Conservation (phyloP, 352 stramenopile genomes). For the Globisporangium heterothallicum region DNA sequence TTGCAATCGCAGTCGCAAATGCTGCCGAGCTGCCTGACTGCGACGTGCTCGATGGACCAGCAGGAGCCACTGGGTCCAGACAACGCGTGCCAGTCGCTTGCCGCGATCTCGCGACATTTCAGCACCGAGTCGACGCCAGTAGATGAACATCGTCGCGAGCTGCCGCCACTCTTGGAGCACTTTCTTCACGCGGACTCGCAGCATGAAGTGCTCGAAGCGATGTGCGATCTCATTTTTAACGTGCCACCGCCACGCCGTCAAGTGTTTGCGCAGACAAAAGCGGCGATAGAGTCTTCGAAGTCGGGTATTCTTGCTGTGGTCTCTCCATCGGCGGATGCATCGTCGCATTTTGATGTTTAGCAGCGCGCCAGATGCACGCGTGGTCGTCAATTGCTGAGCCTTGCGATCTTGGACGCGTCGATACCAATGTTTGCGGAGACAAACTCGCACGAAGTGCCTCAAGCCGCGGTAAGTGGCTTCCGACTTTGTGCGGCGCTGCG, state of each 20-base stretch:
- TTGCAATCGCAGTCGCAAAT: slow-evolving; percentile 2
- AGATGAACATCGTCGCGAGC: slow-evolving; percentile 13
- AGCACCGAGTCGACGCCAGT: slow-evolving; percentile 22
- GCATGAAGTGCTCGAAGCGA: slow-evolving; percentile 26
- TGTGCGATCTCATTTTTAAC: slow-evolving; percentile 24
- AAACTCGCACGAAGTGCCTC: slow-evolving; percentile 15
- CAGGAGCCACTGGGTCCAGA: slow-evolving; percentile 21
- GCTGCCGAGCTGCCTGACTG: neutral
- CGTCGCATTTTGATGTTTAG: slow-evolving; percentile 9
- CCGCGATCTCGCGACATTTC: slow-evolving; percentile 9
- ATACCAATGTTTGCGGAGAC: slow-evolving; percentile 21
- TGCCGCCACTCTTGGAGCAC: slow-evolving; percentile 22
- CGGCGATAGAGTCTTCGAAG: slow-evolving; percentile 14
- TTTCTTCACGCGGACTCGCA: slow-evolving; percentile 18
- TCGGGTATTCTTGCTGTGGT: slow-evolving; percentile 1
- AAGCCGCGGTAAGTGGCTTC: slow-evolving; percentile 4
- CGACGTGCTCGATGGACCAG: slow-evolving; percentile 9
- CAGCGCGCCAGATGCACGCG: slow-evolving; percentile 11
- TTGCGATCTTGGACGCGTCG: slow-evolving; percentile 7
- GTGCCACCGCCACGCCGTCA: slow-evolving; percentile 26
- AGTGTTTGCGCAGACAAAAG: slow-evolving; percentile 36
- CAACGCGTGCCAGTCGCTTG: neutral
- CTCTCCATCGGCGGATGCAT: slow-evolving; percentile 21
- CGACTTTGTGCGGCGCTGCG: slow-evolving; percentile 7
- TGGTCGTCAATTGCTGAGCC: slow-evolving; percentile 3